Evolutionary conservation across 805 yeast genomes (phyloP).

Genomic region (Isabelozyma heimii): DNA sequence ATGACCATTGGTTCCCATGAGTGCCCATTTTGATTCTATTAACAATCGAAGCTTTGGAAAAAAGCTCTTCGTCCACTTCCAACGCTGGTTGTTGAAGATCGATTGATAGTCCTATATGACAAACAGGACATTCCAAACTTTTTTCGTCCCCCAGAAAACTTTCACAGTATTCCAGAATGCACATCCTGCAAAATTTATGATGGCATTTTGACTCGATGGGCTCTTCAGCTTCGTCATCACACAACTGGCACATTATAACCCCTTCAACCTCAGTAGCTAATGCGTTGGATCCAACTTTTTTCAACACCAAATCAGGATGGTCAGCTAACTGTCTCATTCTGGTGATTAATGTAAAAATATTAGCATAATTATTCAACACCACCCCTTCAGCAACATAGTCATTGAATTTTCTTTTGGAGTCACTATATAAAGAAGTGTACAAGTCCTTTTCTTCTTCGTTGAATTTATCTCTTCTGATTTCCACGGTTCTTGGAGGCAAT

Average conservation of each 20-base stretch:
- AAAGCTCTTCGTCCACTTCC: conserved; percentile 60
- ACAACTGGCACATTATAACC: conserved; percentile 77
- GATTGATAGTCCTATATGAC: conserved; percentile 89
- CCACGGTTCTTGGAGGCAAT: conserved; percentile 92
- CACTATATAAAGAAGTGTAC: conserved; percentile 82
- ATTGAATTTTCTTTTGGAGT: conserved; percentile 81
- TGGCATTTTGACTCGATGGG: conserved; percentile 94
- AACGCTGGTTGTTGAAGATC: conserved; percentile 86
- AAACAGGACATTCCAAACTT: conserved; percentile 86
- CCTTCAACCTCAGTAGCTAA: conserved; percentile 43
- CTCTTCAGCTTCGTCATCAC: conserved; percentile 98
- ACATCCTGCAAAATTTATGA: conserved; percentile 89
- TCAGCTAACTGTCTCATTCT: conserved; percentile 98
- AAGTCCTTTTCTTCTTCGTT: conserved; percentile 95
- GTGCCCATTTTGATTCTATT: conserved; percentile 80
- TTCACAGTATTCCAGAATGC: conserved; percentile 87
- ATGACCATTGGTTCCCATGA: conserved; percentile 76
- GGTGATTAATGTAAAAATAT: conserved; percentile 91
- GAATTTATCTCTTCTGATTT: conserved; percentile 79
- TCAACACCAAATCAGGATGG: conserved; percentile 92
- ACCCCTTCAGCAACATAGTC: conserved; percentile 96
- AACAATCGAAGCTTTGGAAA: conserved; percentile 69
- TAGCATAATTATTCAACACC: conserved; percentile 93
- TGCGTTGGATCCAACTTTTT: conserved; percentile 51
- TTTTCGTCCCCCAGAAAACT: conserved; percentile 62